phyloP scores from a whole-genome alignment of 2,329 filamentous ascomycete genomes.

The Onygenales sp. region DNA sequence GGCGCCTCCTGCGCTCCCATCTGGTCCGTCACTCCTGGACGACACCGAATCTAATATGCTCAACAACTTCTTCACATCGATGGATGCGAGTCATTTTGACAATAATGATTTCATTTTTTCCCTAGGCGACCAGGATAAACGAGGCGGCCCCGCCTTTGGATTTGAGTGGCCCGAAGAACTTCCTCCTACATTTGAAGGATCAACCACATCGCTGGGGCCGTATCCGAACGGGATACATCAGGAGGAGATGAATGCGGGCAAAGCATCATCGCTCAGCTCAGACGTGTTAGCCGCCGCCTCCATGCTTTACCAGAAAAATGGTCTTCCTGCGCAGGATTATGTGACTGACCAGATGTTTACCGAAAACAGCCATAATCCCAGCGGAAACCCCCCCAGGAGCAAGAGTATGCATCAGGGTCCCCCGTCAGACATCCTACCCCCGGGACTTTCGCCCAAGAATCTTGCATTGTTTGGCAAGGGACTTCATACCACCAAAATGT shows the following conservation, averaged over 20 bases:
- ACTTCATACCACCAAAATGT: slow-evolving; percentile 29
- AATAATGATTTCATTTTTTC: slow-evolving; percentile 29
- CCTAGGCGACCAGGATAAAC: slow-evolving; percentile 11
- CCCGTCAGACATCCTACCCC: neutral
- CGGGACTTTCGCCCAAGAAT: neutral
- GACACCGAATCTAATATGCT: slow-evolving; percentile 49
- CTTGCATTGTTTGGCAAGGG: slow-evolving; percentile 11
- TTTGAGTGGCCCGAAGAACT: slow-evolving; percentile 40
- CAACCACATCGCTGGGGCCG: slow-evolving; percentile 47
- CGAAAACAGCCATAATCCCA: slow-evolving; percentile 4
- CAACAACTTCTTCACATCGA: slow-evolving; percentile 36
- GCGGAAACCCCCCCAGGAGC: neutral
- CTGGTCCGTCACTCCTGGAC: slow-evolving; percentile 56
- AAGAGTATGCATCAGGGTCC: neutral
- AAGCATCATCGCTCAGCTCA: slow-evolving; percentile 19
- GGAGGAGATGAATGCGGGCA: slow-evolving; percentile 13
- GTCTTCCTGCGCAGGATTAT: slow-evolving; percentile 21
- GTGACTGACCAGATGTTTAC: slow-evolving; percentile 18
- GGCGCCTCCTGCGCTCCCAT: slow-evolving; percentile 52
- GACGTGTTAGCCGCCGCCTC: slow-evolving; percentile 52
- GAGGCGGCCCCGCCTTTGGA: slow-evolving; percentile 1
- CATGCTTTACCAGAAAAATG: slow-evolving; percentile 32
- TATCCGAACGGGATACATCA: slow-evolving; percentile 25
- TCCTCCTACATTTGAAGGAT: slow-evolving; percentile 57
- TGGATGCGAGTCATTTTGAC: slow-evolving; percentile 29